Evolutionary conservation across 768 basidiomycete genomes (phyloP), one percentile per base, ranked within the genome.

Genomic region (Saitozyma sp.): DNA sequence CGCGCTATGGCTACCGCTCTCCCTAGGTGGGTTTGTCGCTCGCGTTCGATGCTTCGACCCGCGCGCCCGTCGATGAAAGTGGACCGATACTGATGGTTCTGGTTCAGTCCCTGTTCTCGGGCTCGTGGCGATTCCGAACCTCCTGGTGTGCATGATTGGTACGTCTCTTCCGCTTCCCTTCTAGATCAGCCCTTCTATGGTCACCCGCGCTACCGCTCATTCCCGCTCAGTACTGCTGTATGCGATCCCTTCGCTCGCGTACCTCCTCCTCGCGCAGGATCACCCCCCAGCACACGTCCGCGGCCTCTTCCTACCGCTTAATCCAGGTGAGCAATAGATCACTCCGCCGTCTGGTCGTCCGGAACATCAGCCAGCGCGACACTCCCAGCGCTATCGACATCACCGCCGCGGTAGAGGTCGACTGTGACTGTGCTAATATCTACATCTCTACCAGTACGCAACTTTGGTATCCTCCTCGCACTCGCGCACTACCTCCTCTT

Each of bases 221-320:
- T 2, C 29, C 29, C 29, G 29, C 29, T 29, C 29, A 65, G 64
- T 66, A 1, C 50, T 66, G 6, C 10, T 56, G 4, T 62, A 62
- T 19, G 61, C 61, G 9, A 41, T 62, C 13, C 61, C 65, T 6
- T 49, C 38, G 1, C 29, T 62, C 38, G 40, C 46, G 1, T 66
- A 66, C 39, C 58, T 66, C 6, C 54, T 63, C 14, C 53, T 62
- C 19, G 65, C 61, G 29, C 65, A 66, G 50, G 37, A 45, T 6
- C 53, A 63, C 41, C 39, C 56, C 3, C 65, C 65, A n/a, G 9
- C 14, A 9, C 49, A 54, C 10, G 53, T 54, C 0, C 42, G 48
- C 3, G 39, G 58, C 3, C 46, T 62, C 8, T 66, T 66, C 50
- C 48, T 63, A 7, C 61, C 57, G 6, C 38, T 63, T 13, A 62